These are phyloP conservation scores for Pleodorina starrii DNA, from an alignment of 139 green algal species.

Conservation along the genomic window DNA sequence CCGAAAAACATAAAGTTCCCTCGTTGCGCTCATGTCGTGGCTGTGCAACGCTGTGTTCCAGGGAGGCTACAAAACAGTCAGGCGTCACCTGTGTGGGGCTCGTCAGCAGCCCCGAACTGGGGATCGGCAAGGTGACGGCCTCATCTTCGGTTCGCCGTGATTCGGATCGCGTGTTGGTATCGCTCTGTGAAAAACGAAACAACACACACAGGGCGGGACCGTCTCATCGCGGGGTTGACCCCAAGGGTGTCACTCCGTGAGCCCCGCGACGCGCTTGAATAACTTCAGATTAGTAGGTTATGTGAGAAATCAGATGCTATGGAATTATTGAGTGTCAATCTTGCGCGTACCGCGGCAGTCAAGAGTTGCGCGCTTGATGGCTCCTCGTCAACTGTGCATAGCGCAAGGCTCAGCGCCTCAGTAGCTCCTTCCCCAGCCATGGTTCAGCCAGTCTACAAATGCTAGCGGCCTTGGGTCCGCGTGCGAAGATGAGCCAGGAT, in stretches of 20 bases:
- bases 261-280: too few relatives aligned
- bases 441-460: background rate
- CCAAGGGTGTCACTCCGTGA: too few relatives aligned
- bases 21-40: too few relatives aligned
- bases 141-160: conserved; percentile 12
- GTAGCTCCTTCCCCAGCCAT: background rate
- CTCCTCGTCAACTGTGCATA: background rate
- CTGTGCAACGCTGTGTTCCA: too few relatives aligned
- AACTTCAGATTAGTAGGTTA: too few relatives aligned
- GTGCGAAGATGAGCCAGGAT: too few relatives aligned
- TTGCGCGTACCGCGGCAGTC: background rate
- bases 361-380: background rate
- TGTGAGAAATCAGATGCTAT: too few relatives aligned
- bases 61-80: too few relatives aligned
- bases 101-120: background rate
- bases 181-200: background rate
- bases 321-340: too few relatives aligned
- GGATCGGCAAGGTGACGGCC: background rate
- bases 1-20: too few relatives aligned
- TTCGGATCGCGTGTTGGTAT: background rate
- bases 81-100: conserved; percentile 13
- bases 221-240: too few relatives aligned
- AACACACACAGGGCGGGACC: background rate
- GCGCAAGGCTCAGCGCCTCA: background rate
- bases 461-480: too few relatives aligned